Evolutionary conservation across 495 filamentous ascomycete genomes (phyloP).

Genomic region (Evernia prunastri): DNA sequence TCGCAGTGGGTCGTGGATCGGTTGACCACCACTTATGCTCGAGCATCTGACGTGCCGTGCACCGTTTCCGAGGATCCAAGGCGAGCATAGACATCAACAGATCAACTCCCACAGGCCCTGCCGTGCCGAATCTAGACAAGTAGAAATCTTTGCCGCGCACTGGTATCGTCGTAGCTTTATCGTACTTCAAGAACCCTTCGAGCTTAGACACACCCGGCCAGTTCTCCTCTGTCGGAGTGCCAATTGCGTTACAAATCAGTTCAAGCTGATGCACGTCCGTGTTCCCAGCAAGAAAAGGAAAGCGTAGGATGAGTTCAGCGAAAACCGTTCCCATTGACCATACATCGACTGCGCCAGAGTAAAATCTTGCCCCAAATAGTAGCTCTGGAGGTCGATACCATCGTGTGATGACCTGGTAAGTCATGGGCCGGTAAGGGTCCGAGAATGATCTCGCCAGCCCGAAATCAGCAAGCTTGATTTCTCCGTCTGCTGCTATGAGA

Average conservation of each 20-base stretch:
- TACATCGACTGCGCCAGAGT: conserved; percentile 84
- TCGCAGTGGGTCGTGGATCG: conserved; percentile 76
- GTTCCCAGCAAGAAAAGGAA: conserved; percentile 71
- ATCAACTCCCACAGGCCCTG: conserved; percentile 76
- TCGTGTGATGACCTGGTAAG: conserved; percentile 86
- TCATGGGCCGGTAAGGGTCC: conserved; percentile 86
- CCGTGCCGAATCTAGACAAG: conserved; percentile 62
- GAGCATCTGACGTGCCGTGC: conserved; percentile 67
- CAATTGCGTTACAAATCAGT: conserved; percentile 75
- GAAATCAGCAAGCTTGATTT: conserved; percentile 96
- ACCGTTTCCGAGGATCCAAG: conserved; percentile 77
- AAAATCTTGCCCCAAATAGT: conserved; percentile 80
- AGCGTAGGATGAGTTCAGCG: conserved; percentile 78
- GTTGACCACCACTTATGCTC: conserved; percentile 80
- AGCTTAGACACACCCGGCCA: conserved; percentile 89
- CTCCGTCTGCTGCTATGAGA: conserved; percentile 84
- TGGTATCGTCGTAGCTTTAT: conserved; percentile 47
- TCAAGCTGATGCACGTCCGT: conserved; percentile 73
- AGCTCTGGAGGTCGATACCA: conserved; percentile 97
- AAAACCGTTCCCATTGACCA: conserved; percentile 95
- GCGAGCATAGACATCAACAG: conserved; percentile 77
- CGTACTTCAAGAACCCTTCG: conserved; percentile 62
- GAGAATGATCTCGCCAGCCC: conserved; percentile 84
- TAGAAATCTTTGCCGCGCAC: conserved; percentile 63
- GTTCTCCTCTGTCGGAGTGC: conserved; percentile 86